These are phyloP conservation scores for Hortaea werneckii DNA, from an alignment of 2,329 filamentous ascomycete genomes.

Conservation along the genomic window DNA sequence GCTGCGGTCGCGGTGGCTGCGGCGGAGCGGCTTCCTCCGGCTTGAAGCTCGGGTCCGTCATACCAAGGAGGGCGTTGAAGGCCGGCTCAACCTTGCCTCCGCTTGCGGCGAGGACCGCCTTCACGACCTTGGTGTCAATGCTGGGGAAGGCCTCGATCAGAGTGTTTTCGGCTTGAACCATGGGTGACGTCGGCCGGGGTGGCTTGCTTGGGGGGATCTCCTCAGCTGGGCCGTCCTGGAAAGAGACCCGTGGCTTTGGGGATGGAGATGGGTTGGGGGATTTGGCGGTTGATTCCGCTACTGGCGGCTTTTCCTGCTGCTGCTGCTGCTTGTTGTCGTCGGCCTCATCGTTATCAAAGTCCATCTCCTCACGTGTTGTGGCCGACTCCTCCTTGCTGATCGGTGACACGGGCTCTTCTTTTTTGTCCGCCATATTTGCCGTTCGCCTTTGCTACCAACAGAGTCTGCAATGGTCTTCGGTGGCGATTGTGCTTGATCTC, in stretches of 20 bases:
- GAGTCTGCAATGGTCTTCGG: too few species aligned
- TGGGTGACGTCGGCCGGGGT: conserved; percentile 68
- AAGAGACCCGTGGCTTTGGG: conserved; percentile 37
- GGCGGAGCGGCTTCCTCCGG: conserved; percentile 52
- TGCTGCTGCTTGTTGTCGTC: conserved; percentile 56
- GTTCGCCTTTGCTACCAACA: background rate
- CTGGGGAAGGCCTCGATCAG: conserved; percentile 87
- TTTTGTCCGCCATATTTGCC: conserved; percentile 15
- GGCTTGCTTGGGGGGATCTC: conserved; percentile 64
- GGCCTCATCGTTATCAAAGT: conserved; percentile 48
- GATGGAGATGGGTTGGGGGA: conserved; percentile 23
- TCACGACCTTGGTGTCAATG: conserved; percentile 72
- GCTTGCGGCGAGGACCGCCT: conserved; percentile 78
- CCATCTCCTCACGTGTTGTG: conserved; percentile 29
- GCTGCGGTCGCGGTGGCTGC: conserved; percentile 67
- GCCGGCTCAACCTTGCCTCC: conserved; percentile 81
- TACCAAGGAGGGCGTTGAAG: conserved; percentile 81
- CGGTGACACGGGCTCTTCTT: conserved; percentile 15
- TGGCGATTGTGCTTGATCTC: too few species aligned
- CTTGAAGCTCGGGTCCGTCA: conserved; percentile 45
- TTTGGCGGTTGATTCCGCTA: conserved; percentile 23
- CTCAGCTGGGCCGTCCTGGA: conserved; percentile 39
- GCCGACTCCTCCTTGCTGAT: conserved; percentile 25
- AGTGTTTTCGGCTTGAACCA: conserved; percentile 76
- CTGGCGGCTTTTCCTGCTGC: conserved; percentile 30